Conservation (phyloP, 306 rosid genomes). For the Parietaria judaica region DNA sequence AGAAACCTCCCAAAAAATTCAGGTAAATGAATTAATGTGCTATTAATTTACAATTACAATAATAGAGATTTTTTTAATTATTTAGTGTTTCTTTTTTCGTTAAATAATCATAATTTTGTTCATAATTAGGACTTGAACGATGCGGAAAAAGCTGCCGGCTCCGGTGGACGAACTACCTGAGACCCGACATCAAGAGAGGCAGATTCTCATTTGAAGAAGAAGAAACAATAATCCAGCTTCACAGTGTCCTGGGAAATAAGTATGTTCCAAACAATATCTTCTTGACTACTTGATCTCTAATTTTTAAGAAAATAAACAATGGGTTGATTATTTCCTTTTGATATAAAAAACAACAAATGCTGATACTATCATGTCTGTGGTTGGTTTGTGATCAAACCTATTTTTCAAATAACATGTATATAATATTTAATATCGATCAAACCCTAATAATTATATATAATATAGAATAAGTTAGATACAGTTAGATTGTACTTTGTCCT, state of each 20-base stretch:
- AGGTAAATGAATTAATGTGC: too few species aligned
- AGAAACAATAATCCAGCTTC: conserved; percentile 80
- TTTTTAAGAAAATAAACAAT: too few species aligned
- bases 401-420: too few species aligned
- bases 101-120: not conserved
- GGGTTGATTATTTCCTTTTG: too few species aligned
- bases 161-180: conserved; percentile 84
- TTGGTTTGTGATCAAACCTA: too few species aligned
- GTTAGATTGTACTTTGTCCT: too few species aligned
- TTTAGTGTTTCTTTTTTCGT: not conserved
- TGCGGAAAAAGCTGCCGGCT: conserved; percentile 98
- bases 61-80: not conserved
- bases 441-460: too few species aligned
- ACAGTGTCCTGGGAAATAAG: conserved; percentile 86
- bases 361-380: too few species aligned
- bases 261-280: conserved; percentile 17
- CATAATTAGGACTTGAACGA: conserved; percentile 51
- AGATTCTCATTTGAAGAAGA: conserved; percentile 94
- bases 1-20: conserved; percentile 78
- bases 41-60: not conserved
- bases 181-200: conserved; percentile 94
- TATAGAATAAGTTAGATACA: too few species aligned
- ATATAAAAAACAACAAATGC: too few species aligned
- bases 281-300: too few species aligned
- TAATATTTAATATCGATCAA: too few species aligned